Evolutionary conservation across 805 yeast species (phyloP).

Genomic region (Suhomyces canberraensis): DNA sequence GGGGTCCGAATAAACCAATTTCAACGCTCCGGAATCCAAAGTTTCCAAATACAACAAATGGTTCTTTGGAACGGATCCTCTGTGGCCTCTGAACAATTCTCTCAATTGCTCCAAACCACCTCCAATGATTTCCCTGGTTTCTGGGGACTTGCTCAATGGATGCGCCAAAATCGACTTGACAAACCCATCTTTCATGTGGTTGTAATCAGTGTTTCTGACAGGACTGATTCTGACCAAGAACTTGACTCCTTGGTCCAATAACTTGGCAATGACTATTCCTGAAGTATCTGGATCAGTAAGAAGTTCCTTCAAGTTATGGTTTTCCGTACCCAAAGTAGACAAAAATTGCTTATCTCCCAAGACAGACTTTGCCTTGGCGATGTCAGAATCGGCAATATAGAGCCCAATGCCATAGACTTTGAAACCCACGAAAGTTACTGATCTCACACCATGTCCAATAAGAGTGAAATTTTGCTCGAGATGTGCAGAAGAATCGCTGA

Average conservation of each 20-base stretch:
- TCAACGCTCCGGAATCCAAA: constrained; percentile 27
- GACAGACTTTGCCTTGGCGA: constrained; percentile 15
- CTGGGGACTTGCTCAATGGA: constrained; percentile 47
- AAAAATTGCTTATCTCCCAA: constrained; percentile 4
- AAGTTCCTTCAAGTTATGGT: constrained; percentile 10
- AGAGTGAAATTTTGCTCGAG: constrained; percentile 45
- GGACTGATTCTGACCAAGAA: constrained; percentile 79
- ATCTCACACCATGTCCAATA: constrained; percentile 77
- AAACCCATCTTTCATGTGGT: constrained; percentile 86
- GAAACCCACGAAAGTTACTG: constrained; percentile 77
- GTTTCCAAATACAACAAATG: constrained; percentile 62
- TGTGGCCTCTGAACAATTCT: constrained; percentile 52
- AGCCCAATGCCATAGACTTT: constrained; percentile 87
- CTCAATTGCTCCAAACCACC: constrained; percentile 69
- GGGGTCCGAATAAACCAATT: constrained; percentile 26
- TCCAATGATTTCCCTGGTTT: constrained; percentile 35
- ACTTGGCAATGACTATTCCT: constrained; percentile 48
- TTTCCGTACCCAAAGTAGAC: constrained; percentile 2
- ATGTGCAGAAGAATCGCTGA: constrained; percentile 7
- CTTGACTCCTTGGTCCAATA: constrained; percentile 58
- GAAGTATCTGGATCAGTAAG: constrained; percentile 54
- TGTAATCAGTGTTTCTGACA: constrained; percentile 84
- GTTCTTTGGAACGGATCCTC: constrained; percentile 74
- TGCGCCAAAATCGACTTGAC: constrained; percentile 73
- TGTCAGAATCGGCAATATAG: constrained; percentile 65